These are phyloP conservation scores for Daldinia loculata DNA, from an alignment of 495 filamentous ascomycete genomes.

Conservation along the genomic window DNA sequence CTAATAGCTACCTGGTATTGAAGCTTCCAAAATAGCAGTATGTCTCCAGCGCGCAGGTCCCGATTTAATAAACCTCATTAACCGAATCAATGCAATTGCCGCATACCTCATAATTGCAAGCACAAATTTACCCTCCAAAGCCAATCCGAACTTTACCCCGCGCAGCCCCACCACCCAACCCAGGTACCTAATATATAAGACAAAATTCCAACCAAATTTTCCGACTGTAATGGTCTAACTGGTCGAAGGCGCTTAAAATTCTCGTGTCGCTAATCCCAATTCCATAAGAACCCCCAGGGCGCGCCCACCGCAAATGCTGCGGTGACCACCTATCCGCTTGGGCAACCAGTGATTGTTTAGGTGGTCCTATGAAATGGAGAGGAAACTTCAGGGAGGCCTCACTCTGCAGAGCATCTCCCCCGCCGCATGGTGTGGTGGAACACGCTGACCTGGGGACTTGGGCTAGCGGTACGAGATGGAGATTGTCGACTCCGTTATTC, in stretches of 20 bases:
- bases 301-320: constrained; percentile 63
- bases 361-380: constrained; percentile 61
- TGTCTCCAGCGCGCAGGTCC: neutral
- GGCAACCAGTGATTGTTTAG: constrained; percentile 60
- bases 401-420: constrained; percentile 64
- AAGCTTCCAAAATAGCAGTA: neutral
- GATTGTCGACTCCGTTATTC: constrained; percentile 56
- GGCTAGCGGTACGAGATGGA: constrained; percentile 56
- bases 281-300: constrained; percentile 58
- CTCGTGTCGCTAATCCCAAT: constrained; percentile 53
- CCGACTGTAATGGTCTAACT: constrained; percentile 60
- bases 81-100: neutral
- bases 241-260: constrained; percentile 59
- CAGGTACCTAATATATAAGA: constrained; percentile 37
- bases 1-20: neutral
- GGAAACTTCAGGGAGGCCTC: constrained; percentile 59
- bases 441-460: constrained; percentile 62
- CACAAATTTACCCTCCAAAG: neutral
- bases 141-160: constrained; percentile 21
- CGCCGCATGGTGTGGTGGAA: constrained; percentile 63
- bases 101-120: neutral
- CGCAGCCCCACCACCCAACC: neutral
- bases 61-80: neutral
- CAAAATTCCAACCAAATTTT: neutral
- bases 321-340: constrained; percentile 60